Evolutionary conservation across 2,329 filamentous ascomycete species (phyloP), one percentile per base, ranked within the genome.

Genomic region (Fusarium nanum): DNA sequence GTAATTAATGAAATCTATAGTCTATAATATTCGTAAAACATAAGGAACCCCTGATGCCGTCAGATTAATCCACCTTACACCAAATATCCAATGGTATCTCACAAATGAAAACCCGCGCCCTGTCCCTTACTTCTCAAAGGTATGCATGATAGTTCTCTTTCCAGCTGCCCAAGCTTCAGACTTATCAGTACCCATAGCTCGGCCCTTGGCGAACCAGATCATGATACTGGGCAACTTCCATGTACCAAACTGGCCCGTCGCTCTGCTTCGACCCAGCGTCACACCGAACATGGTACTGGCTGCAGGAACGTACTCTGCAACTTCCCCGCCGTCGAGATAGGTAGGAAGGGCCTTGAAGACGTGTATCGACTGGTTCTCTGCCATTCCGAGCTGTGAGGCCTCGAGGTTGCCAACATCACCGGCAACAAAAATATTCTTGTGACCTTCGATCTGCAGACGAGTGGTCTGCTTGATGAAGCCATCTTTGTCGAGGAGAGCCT

Each of bases 351-450:
- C 68, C 72, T 79, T 80, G 70, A 79, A 69, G 25, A 82, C 64
- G 56, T 82, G 77, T 22, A 64, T 56, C 6, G 73, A 54, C 73
- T 83, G 82, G 4, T 72, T 47, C 32, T 80, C 78, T 13, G 78
- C 77, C 25, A 73, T 44, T 7, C 68, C 54, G 1, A 76, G 76
- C 62, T 80, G 81, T 30, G 74, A 70, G 3, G 50, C 60, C 70
- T 85, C 81, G 20, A 84, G 76, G 68, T 78, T 79, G 11, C 82
- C 82, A 0, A 76, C 81, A 59, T 86, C 84, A 30, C 84, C 84
- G 6, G 82, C 57, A 20, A 83, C 77, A 70, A 84, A 85, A 52
- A 86, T 77, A 72, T 84, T 81, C 11, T 69, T 54, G 64, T 81
- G 64, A 2, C 77, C 78, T 9, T 78, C 73, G 3, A 75, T 76